phyloP scores from a whole-genome alignment of 345 rosid genomes.

The Euphorbia tirucalli region DNA sequence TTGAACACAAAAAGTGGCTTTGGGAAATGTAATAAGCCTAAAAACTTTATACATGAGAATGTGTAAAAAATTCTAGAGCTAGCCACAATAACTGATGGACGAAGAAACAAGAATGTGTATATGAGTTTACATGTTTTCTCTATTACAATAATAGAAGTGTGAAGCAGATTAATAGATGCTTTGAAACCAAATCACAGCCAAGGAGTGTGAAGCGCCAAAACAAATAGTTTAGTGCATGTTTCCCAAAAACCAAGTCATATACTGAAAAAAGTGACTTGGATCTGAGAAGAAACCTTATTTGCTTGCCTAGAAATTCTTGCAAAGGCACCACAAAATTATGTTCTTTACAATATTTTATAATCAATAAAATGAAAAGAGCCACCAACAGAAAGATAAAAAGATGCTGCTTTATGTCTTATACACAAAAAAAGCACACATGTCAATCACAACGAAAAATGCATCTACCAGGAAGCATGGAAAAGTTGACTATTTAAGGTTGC shows the following conservation, averaged over 20 bases:
- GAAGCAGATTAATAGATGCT: background rate
- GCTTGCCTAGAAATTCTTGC: background rate
- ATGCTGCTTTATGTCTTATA: background rate
- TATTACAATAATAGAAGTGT: background rate
- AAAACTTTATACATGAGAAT: too few species aligned
- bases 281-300: background rate
- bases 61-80: too few species aligned
- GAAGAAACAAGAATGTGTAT: background rate
- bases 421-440: background rate
- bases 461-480: background rate
- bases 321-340: background rate
- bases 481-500: too few species aligned
- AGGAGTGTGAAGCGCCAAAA: background rate
- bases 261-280: background rate
- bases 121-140: background rate
- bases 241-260: background rate
- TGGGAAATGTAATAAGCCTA: too few species aligned
- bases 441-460: background rate
- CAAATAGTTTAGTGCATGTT: background rate
- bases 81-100: too few species aligned
- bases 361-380: background rate
- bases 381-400: background rate
- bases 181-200: background rate
- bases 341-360: background rate
- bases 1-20: too few species aligned